Evolutionary conservation across 352 stramenopile species (phyloP).

Genomic region (Lagenidium sp.): DNA sequence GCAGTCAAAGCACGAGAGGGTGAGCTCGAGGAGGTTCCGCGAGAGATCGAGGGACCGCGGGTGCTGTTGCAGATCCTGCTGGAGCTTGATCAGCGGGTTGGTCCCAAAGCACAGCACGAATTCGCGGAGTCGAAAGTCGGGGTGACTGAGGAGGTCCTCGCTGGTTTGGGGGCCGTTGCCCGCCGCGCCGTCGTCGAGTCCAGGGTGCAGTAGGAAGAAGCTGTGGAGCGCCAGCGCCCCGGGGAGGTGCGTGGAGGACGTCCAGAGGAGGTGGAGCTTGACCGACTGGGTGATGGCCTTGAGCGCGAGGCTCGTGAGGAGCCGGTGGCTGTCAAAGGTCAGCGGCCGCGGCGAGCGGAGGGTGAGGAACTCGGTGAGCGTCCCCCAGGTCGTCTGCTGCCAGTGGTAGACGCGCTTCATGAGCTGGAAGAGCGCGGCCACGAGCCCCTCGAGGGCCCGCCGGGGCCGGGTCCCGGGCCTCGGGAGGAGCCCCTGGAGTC

Average conservation of each 20-base stretch:
- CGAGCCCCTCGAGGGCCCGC: slow-evolving; percentile 16
- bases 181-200: slow-evolving; percentile 1
- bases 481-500: slow-evolving; percentile 13
- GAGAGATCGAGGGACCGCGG: slow-evolving; percentile 19
- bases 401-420: slow-evolving; percentile 61
- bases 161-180: not conserved
- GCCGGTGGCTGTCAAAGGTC: slow-evolving; percentile 41
- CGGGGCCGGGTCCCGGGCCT: not conserved
- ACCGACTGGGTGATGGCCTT: slow-evolving; percentile 41
- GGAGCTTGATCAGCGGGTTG: slow-evolving; percentile 41
- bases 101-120: slow-evolving; percentile 54
- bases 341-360: slow-evolving; percentile 20
- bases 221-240: slow-evolving; percentile 37
- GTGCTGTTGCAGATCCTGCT: slow-evolving; percentile 46
- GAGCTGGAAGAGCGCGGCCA: slow-evolving; percentile 32
- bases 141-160: slow-evolving; percentile 10
- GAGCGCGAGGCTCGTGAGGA: slow-evolving; percentile 44
- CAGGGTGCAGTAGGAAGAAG: slow-evolving; percentile 11
- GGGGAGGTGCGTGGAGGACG: slow-evolving; percentile 28
- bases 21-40: slow-evolving; percentile 21
- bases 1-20: slow-evolving; percentile 45
- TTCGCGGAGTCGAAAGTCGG: slow-evolving; percentile 30
- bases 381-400: slow-evolving; percentile 42
- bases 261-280: slow-evolving; percentile 53
- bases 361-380: slow-evolving; percentile 28